Conservation (phyloP, 495 filamentous ascomycete genomes). For the Bacidia rubella region DNA sequence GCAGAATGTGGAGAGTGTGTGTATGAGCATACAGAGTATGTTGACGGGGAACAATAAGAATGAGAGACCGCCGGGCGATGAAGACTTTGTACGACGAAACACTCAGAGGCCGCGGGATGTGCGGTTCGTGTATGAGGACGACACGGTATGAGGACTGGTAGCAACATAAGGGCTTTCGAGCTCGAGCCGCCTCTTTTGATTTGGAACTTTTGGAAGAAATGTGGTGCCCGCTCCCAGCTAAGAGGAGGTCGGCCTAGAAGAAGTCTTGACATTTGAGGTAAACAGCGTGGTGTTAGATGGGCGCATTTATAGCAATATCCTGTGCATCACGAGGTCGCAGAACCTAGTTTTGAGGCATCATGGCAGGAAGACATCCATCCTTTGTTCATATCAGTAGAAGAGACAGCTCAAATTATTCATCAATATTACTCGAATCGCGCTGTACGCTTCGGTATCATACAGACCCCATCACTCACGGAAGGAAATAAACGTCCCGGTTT, state of each 20-base stretch:
- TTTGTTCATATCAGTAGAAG: too few species aligned
- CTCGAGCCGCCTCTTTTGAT: too few species aligned
- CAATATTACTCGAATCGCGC: too few species aligned
- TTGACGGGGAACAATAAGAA: constrained; percentile 85
- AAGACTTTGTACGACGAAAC: constrained; percentile 71
- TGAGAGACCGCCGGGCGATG: constrained; percentile 73
- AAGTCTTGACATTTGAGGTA: background rate
- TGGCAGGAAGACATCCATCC: too few species aligned
- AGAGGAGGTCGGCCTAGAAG: background rate
- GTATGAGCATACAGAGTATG: constrained; percentile 98
- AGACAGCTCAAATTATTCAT: too few species aligned
- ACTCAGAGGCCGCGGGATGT: constrained; percentile 68
- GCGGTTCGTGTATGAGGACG: constrained; percentile 78
- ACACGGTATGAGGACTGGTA: constrained; percentile 61
- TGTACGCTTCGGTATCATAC: too few species aligned
- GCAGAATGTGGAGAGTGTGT: constrained; percentile 91
- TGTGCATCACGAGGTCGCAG: background rate
- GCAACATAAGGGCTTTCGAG: too few species aligned
- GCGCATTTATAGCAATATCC: background rate
- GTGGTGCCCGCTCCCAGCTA: too few species aligned
- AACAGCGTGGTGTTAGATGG: background rate
- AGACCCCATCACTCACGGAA: too few species aligned
- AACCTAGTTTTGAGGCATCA: background rate
- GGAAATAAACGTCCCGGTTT: too few species aligned
- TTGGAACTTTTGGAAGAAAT: too few species aligned